Evolutionary conservation across 257 asterid genomes (phyloP).

Genomic region (Solanum rostratum): DNA sequence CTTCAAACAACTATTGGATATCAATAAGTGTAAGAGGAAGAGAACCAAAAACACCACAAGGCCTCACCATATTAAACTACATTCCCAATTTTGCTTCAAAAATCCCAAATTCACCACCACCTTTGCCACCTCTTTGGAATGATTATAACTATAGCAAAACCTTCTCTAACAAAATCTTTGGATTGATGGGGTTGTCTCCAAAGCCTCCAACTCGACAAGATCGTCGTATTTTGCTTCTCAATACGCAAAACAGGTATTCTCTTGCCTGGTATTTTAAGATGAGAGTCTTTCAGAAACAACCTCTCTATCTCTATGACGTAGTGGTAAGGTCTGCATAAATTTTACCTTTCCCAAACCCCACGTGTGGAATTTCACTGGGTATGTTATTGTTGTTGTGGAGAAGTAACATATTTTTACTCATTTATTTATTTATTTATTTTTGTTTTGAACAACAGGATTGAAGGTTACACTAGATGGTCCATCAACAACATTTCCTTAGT

Average conservation of each 20-base stretch:
- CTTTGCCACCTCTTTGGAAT: constrained; percentile 52
- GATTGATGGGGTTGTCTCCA: constrained; percentile 30
- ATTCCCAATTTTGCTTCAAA: constrained; percentile 21
- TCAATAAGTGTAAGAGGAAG: constrained; percentile 56
- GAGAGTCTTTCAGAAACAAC: too few species aligned
- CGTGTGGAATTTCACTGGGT: too few species aligned
- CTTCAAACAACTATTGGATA: constrained; percentile 51
- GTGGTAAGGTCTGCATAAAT: too few species aligned
- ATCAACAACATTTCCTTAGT: constrained; percentile 58
- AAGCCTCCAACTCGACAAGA: constrained; percentile 33
- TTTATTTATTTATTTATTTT: background rate
- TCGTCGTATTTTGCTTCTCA: constrained; percentile 36
- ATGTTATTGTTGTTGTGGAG: background rate
- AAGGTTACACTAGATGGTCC: constrained; percentile 63
- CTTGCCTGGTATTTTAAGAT: background rate
- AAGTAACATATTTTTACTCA: background rate
- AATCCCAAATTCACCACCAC: constrained; percentile 41
- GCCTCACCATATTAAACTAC: constrained; percentile 57
- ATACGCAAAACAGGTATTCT: constrained; percentile 40
- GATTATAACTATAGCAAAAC: constrained; percentile 48
- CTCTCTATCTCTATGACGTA: too few species aligned
- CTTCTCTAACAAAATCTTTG: constrained; percentile 26
- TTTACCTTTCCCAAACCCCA: too few species aligned
- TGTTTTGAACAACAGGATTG: constrained; percentile 8
- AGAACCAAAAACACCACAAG: constrained; percentile 64